Percentiles rank a stretch among this genome's conserved stretches.
phyloP scores from a whole-genome alignment of 176 grass and related monocot species.

The Zea luxurians region DNA sequence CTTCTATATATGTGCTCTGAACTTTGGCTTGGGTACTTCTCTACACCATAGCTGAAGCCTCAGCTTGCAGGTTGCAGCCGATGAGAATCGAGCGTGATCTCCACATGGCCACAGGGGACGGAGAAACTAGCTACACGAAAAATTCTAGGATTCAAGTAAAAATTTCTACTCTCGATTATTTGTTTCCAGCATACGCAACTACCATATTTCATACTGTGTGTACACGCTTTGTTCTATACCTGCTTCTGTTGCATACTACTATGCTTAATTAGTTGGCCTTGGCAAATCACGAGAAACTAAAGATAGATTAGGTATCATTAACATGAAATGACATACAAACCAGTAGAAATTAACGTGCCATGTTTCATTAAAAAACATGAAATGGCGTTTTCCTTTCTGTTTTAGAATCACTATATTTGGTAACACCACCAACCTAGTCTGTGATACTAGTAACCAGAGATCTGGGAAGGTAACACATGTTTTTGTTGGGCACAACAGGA shows the following conservation, averaged over 20 bases:
- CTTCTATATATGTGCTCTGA: neutral
- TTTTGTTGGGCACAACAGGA: constrained; percentile 13
- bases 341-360: too few relatives aligned
- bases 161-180: neutral
- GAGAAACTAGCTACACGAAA: constrained; percentile 39
- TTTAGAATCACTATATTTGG: too few relatives aligned
- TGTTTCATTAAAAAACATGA: neutral
- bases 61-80: neutral
- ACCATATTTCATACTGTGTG: neutral
- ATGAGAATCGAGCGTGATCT: constrained; percentile 28
- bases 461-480: neutral
- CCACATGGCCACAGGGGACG: constrained; percentile 28
- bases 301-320: too few relatives aligned
- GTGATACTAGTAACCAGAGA: neutral
- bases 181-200: neutral
- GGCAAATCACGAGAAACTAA: too few relatives aligned
- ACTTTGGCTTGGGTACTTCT: neutral
- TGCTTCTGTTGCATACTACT: too few relatives aligned
- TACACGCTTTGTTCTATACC: neutral
- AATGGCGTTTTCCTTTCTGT: too few relatives aligned
- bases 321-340: too few relatives aligned
- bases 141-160: constrained; percentile 45
- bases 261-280: too few relatives aligned
- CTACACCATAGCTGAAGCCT: neutral
- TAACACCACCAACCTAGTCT: too few relatives aligned